Conservation (phyloP, 2,329 filamentous ascomycete species). For the Trichoderma aggressivum region DNA sequence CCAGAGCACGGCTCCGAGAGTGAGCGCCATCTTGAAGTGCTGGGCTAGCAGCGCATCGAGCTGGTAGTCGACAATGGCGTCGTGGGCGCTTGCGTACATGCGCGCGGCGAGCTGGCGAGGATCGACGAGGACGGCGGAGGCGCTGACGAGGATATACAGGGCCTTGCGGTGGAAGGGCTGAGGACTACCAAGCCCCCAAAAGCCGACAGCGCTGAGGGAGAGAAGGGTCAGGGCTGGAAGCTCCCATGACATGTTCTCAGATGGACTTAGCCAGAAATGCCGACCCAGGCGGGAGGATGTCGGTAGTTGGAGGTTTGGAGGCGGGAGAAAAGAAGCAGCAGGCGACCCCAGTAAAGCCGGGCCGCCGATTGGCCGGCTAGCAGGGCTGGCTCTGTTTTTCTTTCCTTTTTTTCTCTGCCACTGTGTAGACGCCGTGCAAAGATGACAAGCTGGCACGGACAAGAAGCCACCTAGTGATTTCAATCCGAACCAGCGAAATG, state of each 20-base stretch:
- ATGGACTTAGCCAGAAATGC: slow-evolving; percentile 17
- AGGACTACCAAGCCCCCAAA: slow-evolving; percentile 37
- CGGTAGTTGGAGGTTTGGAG: slow-evolving; percentile 30
- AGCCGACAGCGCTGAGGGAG: slow-evolving; percentile 38
- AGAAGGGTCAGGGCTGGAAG: slow-evolving; percentile 40
- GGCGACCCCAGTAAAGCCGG: slow-evolving; percentile 26
- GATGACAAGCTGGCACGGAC: slow-evolving; percentile 2
- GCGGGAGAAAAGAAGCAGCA: slow-evolving; percentile 22
- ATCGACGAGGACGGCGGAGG: slow-evolving; percentile 34
- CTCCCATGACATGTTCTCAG: slow-evolving; percentile 45
- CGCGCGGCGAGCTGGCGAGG: slow-evolving; percentile 31
- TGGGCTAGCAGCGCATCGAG: slow-evolving; percentile 46
- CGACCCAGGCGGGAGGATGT: slow-evolving; percentile 22
- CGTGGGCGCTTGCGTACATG: slow-evolving; percentile 29
- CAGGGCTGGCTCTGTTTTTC: background rate
- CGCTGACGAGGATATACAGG: slow-evolving; percentile 32
- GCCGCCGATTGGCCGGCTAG: slow-evolving; percentile 26
- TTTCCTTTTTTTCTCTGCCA: background rate
- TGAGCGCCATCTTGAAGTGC: slow-evolving; percentile 55
- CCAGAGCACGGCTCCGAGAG: slow-evolving; percentile 52
- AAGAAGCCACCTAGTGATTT: background rate
- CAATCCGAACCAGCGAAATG: background rate
- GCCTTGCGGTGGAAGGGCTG: slow-evolving; percentile 32
- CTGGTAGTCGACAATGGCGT: slow-evolving; percentile 39
- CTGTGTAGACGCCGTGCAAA: slow-evolving; percentile 3